Conservation (phyloP, 371 early-diverging fungal species). For the Mucor lusitanicus region DNA sequence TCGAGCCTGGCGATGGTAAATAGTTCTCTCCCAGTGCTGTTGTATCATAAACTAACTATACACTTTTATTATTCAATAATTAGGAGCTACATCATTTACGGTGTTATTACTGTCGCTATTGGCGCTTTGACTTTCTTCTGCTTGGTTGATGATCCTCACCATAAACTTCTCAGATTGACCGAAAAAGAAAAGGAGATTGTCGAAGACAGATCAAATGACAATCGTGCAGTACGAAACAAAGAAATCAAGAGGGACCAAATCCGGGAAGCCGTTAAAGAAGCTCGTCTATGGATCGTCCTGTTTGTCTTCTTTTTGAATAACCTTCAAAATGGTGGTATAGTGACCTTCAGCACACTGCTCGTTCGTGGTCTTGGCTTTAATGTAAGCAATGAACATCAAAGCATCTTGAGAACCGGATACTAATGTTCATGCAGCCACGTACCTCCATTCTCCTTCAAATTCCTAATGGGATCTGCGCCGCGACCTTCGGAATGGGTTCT, state of each 20-base stretch:
- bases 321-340: constrained; percentile 37
- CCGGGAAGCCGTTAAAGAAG: constrained; percentile 36
- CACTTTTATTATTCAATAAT: not conserved
- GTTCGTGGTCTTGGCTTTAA: constrained; percentile 38
- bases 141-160: constrained; percentile 31
- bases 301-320: constrained; percentile 19
- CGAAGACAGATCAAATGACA: constrained; percentile 35
- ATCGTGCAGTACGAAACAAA: constrained; percentile 28
- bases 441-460: constrained; percentile 29
- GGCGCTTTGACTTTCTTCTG: constrained; percentile 34
- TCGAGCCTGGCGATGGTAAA: constrained; percentile 27
- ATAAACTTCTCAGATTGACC: constrained; percentile 26
- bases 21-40: not conserved
- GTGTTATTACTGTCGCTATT: constrained; percentile 28
- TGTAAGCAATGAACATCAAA: constrained; percentile 16
- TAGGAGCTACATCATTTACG: constrained; percentile 43
- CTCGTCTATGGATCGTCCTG: constrained; percentile 27
- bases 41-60: no score
- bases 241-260: constrained; percentile 28
- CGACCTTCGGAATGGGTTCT: constrained; percentile 6
- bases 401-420: not conserved
- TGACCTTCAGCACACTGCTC: constrained; percentile 35
- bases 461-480: constrained; percentile 26
- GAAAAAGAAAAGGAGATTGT: constrained; percentile 38
- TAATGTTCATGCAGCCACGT: constrained; percentile 6